Base-by-base conservation (phyloP, 2,329 filamentous ascomycete genomes). In the Ophiostoma ips region DNA sequence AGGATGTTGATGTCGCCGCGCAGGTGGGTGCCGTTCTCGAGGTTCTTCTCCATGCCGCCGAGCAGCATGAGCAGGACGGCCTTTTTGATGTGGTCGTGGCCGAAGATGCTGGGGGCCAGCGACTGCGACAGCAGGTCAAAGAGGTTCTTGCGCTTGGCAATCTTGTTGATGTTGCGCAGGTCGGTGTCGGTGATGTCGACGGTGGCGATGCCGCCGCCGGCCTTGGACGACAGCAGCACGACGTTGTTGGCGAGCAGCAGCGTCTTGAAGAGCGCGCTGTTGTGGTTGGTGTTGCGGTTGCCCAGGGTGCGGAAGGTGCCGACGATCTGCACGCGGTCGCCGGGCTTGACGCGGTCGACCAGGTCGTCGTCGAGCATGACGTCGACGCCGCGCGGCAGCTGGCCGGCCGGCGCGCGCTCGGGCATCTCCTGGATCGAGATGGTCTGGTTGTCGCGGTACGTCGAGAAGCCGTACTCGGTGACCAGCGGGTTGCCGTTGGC, bases 371-470 rank as follows among this genome's bases (percentile, higher is more conserved):
- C 92, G 56, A 98, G 71, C 58, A 98, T 89, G 13, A 96, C 89
- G 66, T 98, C 92, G 16, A 98, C 92, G 50, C 90, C 88, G 49
- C 92, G 83, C 53, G 92, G 92, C 56, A 98, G 76, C 71, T 96
- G 92, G 49, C 92, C 92, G 52, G 92, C 90, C 49, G 92, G 92
- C 2, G 92, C 92, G 58, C 90, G 76, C 66, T 98, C 92, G 1
- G 92, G 92, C 92, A 98, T 98, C 70, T 98, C 92, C 68, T 98
- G 92, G 57, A 98, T 95, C 0, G 90, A 95, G 53, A 98, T 87
- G 15, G 87, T 95, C 66, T 98, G 92, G 63, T 98, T 92, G 64
- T 98, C 92, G 61, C 90, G 78, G 68, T 95, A 98, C 47, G 84
- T 92, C 64, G 84, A 94, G 68, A 94, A 90, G 21, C 92, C 92